These are phyloP conservation scores for Apiospora phragmitis DNA, from an alignment of 2,329 filamentous ascomycete genomes.

Conservation along the genomic window DNA sequence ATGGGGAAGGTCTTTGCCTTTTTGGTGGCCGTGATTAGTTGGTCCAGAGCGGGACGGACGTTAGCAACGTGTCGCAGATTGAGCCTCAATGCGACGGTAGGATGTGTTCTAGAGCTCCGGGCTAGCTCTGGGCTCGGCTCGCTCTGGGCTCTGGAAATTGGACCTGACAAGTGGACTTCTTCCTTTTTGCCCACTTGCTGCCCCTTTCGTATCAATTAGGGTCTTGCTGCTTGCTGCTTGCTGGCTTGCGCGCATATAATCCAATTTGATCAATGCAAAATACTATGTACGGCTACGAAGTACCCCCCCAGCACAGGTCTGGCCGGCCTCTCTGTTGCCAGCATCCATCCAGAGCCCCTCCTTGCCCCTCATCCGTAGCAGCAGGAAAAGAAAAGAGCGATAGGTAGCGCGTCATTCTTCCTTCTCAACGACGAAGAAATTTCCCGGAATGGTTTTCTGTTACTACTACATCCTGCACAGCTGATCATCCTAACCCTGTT, in stretches of 20 bases:
- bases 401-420: not conserved
- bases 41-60: constrained; percentile 5
- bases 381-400: not conserved
- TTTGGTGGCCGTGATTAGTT: not conserved
- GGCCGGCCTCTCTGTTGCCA: not conserved
- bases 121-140: not conserved
- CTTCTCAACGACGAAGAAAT: not conserved
- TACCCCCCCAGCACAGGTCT: not conserved
- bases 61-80: constrained; percentile 10
- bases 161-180: not conserved
- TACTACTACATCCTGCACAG: constrained; percentile 1
- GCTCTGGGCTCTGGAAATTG: not conserved
- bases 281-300: not conserved
- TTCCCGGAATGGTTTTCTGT: constrained; percentile 7
- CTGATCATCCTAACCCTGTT: constrained; percentile 1
- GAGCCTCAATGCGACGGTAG: constrained; percentile 10
- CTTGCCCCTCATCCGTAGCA: not conserved
- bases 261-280: not conserved
- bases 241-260: not conserved
- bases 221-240: not conserved
- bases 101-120: not conserved
- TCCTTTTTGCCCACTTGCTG: not conserved
- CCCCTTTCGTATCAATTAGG: not conserved
- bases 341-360: not conserved
- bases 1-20: not conserved